Conservation (phyloP, 2,329 filamentous ascomycete species). For the Cercospora sp. region DNA sequence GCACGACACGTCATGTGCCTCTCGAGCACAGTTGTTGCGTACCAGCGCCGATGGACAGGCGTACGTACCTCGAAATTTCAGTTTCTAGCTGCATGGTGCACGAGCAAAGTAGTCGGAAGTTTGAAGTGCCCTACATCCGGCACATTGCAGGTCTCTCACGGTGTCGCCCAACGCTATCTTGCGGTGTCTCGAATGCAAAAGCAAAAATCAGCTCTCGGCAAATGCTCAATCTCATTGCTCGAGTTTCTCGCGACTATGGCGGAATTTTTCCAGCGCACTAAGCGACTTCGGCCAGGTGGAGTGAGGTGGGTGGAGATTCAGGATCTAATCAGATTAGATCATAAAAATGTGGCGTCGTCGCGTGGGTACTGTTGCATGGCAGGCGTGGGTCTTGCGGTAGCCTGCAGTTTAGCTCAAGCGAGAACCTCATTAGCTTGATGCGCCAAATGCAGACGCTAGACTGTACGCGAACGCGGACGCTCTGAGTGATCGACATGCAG, state of each 20-base stretch:
- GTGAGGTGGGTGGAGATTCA: background rate
- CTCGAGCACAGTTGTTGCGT: background rate
- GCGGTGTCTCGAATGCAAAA: background rate
- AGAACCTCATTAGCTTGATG: background rate
- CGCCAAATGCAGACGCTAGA: background rate
- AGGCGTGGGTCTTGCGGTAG: background rate
- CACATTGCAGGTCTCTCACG: background rate
- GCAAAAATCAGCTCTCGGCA: background rate
- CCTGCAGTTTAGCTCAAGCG: background rate
- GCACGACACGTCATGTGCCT: background rate
- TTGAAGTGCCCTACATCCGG: background rate
- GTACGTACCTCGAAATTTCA: background rate
- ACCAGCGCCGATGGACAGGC: background rate
- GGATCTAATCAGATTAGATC: conserved; percentile 10
- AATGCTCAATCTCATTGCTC: background rate
- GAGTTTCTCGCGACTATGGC: background rate
- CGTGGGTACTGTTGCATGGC: background rate
- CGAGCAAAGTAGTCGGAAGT: background rate
- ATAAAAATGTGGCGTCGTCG: background rate
- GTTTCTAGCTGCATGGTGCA: background rate
- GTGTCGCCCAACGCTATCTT: background rate
- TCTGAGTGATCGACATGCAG: background rate
- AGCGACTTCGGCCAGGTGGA: background rate
- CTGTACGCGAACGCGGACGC: background rate
- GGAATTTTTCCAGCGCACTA: background rate